A percentile compares a stretch with the other conserved stretches of the same genome.
Conservation (phyloP, 1,284 basidiomycete genomes). For the Pseudozyma hubeiensis region DNA sequence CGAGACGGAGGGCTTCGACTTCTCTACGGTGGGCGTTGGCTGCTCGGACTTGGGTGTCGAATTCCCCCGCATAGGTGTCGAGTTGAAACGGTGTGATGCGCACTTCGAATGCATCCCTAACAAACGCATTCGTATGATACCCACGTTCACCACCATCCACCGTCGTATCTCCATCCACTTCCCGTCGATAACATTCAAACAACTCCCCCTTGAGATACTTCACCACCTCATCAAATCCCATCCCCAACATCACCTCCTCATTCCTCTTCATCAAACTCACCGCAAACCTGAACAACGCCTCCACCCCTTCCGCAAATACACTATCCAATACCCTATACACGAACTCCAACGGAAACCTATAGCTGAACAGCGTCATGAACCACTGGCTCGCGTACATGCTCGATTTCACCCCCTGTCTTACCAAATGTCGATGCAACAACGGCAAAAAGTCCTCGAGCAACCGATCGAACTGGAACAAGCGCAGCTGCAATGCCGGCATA, state of each 20-base stretch:
- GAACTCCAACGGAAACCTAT: slow-evolving; percentile 90
- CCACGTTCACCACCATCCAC: background rate
- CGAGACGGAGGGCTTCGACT: slow-evolving; percentile 62
- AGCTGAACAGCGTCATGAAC: slow-evolving; percentile 80
- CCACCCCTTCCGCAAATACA: slow-evolving; percentile 94
- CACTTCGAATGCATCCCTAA: slow-evolving; percentile 61
- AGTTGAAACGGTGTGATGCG: slow-evolving; percentile 62
- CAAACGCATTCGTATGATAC: slow-evolving; percentile 58
- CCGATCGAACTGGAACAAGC: slow-evolving; percentile 90
- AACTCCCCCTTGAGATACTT: slow-evolving; percentile 58
- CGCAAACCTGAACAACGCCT: slow-evolving; percentile 95
- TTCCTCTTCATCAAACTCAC: slow-evolving; percentile 87
- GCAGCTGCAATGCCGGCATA: slow-evolving; percentile 94
- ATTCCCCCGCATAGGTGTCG: slow-evolving; percentile 62
- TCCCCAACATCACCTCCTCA: slow-evolving; percentile 74
- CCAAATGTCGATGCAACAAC: slow-evolving; percentile 88
- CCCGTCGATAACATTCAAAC: slow-evolving; percentile 56
- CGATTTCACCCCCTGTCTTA: slow-evolving; percentile 90
- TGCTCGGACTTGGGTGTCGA: slow-evolving; percentile 60
- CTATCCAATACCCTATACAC: slow-evolving; percentile 95
- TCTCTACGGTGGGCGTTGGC: slow-evolving; percentile 64
- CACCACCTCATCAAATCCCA: slow-evolving; percentile 60
- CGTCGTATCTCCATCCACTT: background rate
- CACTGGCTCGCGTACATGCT: slow-evolving; percentile 93
- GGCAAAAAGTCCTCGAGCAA: slow-evolving; percentile 91